Base-by-base conservation (phyloP, 495 filamentous ascomycete genomes). In the Cryomyces minteri region DNA sequence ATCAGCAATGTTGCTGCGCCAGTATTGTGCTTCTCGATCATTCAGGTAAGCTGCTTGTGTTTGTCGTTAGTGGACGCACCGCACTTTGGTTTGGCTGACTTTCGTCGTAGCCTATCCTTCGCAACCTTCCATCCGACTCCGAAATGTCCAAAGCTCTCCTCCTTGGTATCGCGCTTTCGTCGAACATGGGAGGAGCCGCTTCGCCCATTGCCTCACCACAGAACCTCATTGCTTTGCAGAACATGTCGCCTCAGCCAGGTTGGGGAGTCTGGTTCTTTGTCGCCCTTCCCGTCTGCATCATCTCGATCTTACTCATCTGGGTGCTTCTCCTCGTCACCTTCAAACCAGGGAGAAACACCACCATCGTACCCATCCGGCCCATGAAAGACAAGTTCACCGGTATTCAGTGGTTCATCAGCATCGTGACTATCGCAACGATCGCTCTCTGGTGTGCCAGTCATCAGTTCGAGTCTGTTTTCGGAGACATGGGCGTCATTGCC, bases 241-340 rank as follows among this genome's bases (percentile, higher is more conserved):
- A 94, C 59, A 99, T 99, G 90, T 65, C 73, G 36, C 87, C 88
- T 0, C 72, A 76, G 41, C 86, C 90, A 12, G 82, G 80, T 41
- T 99, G 90, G 90, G 82, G 79, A 32, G 74, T 78, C 45, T 99
- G 90, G 90, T 95, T 99, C 68, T 94, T 96, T 65, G 74, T 99
- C 56, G 76, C 85, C 4, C 72, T 96, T 18, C 90, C 90, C 4
- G 84, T 99, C 42, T 93, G 88, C 60, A 75, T 95, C 54, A 73
- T 94, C 44, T 88, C 79, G 3, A 82, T 99, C 46, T 55, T 94
- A 11, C 58, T 88, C 6, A 94, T 96, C 56, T 99, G 90, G 90
- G 46, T 77, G 5, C 68, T 99, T 10, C 72, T 99, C 1, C 67
- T 99, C 34, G 61, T 78, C 14, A 84, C 84, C 1, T 95, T 96